Evolutionary conservation across 257 asterid genomes (phyloP).

Genomic region (Fraxinus quadrangulata): DNA sequence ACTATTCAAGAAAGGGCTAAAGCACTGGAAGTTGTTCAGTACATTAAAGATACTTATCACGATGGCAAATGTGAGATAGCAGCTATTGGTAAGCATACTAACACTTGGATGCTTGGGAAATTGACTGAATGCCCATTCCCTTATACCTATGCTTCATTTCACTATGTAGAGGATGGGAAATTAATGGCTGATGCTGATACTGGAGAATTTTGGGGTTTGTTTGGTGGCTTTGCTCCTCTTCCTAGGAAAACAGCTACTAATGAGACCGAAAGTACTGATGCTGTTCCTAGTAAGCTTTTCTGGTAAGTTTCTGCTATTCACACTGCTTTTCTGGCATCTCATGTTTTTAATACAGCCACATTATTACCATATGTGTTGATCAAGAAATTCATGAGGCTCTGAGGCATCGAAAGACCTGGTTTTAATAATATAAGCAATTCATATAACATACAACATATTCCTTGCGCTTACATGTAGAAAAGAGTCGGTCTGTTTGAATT

Average conservation of each 20-base stretch:
- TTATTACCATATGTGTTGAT: not conserved
- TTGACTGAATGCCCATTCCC: conserved; percentile 9
- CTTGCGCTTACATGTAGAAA: conserved; percentile 3
- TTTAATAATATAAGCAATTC: not conserved
- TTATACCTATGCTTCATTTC: conserved; percentile 27
- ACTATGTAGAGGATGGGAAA: conserved; percentile 76
- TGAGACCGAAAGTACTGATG: conserved; percentile 26
- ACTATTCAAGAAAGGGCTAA: conserved; percentile 86
- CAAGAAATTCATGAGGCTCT: not conserved
- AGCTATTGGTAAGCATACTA: conserved; percentile 56
- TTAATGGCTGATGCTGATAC: conserved; percentile 83
- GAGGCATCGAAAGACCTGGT: not conserved
- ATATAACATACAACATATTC: not conserved
- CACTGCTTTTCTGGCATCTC: conserved; percentile 23
- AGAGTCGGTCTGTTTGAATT: not conserved
- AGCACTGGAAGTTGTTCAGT: conserved; percentile 90
- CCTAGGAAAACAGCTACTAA: conserved; percentile 51
- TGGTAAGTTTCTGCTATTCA: conserved; percentile 49
- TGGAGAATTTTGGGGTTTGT: conserved; percentile 89
- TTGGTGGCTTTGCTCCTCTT: conserved; percentile 96
- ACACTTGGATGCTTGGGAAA: conserved; percentile 15
- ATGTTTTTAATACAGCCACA: conserved; percentile 11
- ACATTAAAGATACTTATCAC: conserved; percentile 75
- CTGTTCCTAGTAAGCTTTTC: conserved; percentile 47
- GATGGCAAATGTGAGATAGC: conserved; percentile 82